phyloP scores from a whole-genome alignment of 306 rosid species.

The Ceratonia siliqua region DNA sequence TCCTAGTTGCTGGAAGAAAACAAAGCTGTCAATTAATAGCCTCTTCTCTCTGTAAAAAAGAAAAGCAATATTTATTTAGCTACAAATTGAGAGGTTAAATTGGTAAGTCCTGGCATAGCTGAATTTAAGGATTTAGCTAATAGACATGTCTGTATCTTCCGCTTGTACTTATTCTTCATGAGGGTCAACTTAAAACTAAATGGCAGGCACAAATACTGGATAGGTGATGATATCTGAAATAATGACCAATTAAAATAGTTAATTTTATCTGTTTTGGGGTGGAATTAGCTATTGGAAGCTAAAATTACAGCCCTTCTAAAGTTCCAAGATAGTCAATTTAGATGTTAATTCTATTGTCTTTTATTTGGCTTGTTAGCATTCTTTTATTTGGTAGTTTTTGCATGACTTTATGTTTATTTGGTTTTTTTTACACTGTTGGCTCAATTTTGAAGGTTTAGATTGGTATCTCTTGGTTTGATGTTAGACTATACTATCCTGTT shows the following conservation, averaged over 20 bases:
- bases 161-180: neutral
- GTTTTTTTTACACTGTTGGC: neutral
- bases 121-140: neutral
- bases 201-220: too few species aligned
- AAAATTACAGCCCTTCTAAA: neutral
- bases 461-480: neutral
- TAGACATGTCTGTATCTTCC: neutral
- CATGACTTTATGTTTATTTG: neutral
- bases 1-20: neutral
- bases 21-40: neutral
- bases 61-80: neutral
- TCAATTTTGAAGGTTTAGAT: neutral
- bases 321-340: neutral
- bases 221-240: too few species aligned
- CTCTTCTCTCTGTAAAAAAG: neutral
- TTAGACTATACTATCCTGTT: neutral
- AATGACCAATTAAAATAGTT: too few species aligned
- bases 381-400: neutral
- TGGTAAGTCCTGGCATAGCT: neutral
- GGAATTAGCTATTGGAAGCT: too few species aligned
- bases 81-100: neutral
- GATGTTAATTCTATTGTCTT: neutral
- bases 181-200: neutral
- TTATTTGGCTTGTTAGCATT: neutral
- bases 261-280: too few species aligned